Conservation (phyloP, 2,329 filamentous ascomycete genomes). For the Westerdykella ornata region DNA sequence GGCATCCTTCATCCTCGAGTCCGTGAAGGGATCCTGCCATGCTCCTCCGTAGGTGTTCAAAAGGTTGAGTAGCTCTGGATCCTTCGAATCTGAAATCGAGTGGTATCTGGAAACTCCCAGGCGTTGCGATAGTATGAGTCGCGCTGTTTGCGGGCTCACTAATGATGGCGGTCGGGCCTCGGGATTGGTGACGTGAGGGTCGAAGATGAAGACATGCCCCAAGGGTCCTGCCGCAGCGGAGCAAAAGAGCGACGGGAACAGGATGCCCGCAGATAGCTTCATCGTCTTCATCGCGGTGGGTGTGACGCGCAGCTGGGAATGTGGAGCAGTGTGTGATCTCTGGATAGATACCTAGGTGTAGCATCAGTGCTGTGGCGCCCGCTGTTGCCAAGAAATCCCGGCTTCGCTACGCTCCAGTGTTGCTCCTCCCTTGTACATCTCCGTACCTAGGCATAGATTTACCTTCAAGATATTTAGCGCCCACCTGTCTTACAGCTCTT, state of each 20-base stretch:
- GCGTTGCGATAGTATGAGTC: slow-evolving; percentile 47
- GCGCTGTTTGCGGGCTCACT: slow-evolving; percentile 40
- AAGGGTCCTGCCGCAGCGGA: slow-evolving; percentile 24
- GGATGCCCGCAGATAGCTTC: slow-evolving; percentile 39
- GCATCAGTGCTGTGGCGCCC: slow-evolving; percentile 13
- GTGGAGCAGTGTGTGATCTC: slow-evolving; percentile 15
- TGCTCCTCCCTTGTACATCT: neutral
- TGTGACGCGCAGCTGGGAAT: slow-evolving; percentile 7
- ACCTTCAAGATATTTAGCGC: no score
- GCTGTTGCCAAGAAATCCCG: neutral
- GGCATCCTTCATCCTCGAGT: neutral
- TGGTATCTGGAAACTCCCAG: slow-evolving; percentile 47
- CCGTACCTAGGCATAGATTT: no score
- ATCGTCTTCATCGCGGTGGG: slow-evolving; percentile 44
- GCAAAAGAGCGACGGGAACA: slow-evolving; percentile 39
- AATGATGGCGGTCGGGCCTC: slow-evolving; percentile 14
- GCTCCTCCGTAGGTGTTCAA: slow-evolving; percentile 40
- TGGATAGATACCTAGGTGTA: neutral
- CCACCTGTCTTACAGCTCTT: no score
- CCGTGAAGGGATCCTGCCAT: slow-evolving; percentile 38
- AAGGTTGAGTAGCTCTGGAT: slow-evolving; percentile 37
- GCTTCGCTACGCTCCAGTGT: neutral
- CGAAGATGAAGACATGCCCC: slow-evolving; percentile 36
- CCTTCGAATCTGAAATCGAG: slow-evolving; percentile 35
- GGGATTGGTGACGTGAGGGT: slow-evolving; percentile 13